Base-by-base conservation (phyloP, 208 protist genomes). In the Novymonas esmeraldas region DNA sequence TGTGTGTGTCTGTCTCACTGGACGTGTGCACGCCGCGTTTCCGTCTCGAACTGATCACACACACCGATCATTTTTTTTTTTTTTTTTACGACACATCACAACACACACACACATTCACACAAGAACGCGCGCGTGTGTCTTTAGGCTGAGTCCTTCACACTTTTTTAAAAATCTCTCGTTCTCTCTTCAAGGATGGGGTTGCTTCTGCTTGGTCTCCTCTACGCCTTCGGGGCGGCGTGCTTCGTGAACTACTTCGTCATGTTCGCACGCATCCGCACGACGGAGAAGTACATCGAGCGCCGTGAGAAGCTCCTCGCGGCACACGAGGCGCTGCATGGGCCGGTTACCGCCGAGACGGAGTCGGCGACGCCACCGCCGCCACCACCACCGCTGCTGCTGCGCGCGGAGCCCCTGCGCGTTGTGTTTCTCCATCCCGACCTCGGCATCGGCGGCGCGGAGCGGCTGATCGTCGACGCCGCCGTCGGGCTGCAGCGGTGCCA, bases 401-500 rank as follows among this genome's bases (percentile, higher is more conserved):
- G 60, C 13, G 6, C 3, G 9, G 69, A 75, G 54, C 69, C 69
- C 7, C 55, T 84, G 42, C 78, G 83, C 26, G 74, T 99, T 1
- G 81, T 91, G 14, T 98, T 99, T 68, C 55, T 99, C 4, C 98
- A 99, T 73, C 97, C 97, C 1, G 97, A 99, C 68, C 81, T 99
- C 3, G 95, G 95, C 39, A 96, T 99, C 64, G 98, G 98, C 16
- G 98, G 98, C 5, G 98, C 98, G 20, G 98, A 99, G 82, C 82
- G 98, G 18, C 88, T 99, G 7, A 86, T 99, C 26, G 82, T 99
- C 2, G 98, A 99, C 75, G 90, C 96, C 7, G 98, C 95, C 0
- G 34, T 98, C 2, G 96, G 86, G 7, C 67, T 99, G 18, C 45
- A 85, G 49, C 63, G 56, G 11, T 84, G 91, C 13, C 90, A 98